Percentiles rank a stretch among this genome's conserved stretches.
These are phyloP conservation scores for Vigna trinervia DNA, from an alignment of 306 rosid genomes.

Conservation along the genomic window DNA sequence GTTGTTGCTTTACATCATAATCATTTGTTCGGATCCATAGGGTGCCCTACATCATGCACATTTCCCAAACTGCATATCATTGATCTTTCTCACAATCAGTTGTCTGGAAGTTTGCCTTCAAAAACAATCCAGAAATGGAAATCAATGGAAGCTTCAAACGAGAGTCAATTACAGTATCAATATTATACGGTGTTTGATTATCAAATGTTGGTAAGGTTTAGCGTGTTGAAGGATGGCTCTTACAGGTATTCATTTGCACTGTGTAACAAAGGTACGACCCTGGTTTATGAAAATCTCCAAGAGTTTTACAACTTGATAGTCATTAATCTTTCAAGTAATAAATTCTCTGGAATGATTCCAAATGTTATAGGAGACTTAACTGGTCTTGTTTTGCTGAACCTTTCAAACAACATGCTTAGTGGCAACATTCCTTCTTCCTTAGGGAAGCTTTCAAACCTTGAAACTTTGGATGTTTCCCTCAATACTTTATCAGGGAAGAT, in stretches of 20 bases:
- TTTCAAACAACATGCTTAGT: background rate
- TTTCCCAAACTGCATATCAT: conserved; percentile 45
- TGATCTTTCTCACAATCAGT: conserved; percentile 41
- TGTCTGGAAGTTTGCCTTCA: conserved; percentile 27
- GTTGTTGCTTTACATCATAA: conserved; percentile 11
- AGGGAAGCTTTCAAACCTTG: conserved; percentile 22
- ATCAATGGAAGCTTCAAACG: background rate
- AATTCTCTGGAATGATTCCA: conserved; percentile 30
- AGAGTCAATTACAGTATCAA: background rate
- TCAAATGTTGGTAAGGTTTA: too few relatives aligned
- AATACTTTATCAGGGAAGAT: conserved; percentile 29
- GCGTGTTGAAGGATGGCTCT: background rate
- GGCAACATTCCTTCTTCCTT: conserved; percentile 20
- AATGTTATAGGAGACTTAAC: background rate
- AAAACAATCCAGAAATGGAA: conserved; percentile 7
- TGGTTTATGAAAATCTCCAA: background rate
- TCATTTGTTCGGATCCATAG: conserved; percentile 21
- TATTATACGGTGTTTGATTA: too few relatives aligned
- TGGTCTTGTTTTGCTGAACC: background rate
- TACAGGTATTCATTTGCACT: conserved; percentile 3
- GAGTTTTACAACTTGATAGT: conserved; percentile 2
- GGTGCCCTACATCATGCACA: background rate
- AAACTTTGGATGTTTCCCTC: conserved; percentile 34
- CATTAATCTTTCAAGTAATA: conserved; percentile 38
- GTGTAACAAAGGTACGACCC: conserved; percentile 26